Base-by-base conservation (phyloP, 805 yeast genomes). In the Hanseniaspora singularis region DNA sequence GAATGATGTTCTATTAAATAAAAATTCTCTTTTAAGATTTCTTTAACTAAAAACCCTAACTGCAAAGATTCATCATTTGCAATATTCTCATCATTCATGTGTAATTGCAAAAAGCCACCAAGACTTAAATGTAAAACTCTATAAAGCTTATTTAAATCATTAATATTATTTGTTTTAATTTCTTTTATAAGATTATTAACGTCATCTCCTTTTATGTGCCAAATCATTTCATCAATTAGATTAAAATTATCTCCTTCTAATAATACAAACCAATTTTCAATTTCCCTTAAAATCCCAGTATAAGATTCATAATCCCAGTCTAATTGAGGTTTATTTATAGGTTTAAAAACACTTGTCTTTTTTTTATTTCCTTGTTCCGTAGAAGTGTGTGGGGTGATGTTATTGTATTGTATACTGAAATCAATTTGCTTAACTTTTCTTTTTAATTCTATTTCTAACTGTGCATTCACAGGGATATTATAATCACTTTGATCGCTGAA, bases 201-300 rank as follows among this genome's bases (percentile, higher is more conserved):
- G 9, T 32, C 16, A 10, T 31, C 26, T 2, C 36, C 43, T 16
- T 26, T 42, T 4, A 42, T 22, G 16, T 24, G 15, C 40, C 40
- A 42, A 3, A 36, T 42, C 27, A 44, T 22, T 7, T 45, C 43
- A 32, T 32, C 40, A 16, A 45, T 16, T 20, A 45, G 19, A 15
- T 32, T 33, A 11, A 7, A 11, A 32, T 19, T 34, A 6, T 16
- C 16, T 1, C 43, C 43, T 19, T 38, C 30, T 16, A 34, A 3
- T 16, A 45, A 33, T 3, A 64, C 54, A 51, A 71, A 73, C 77
- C 77, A 73, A 31, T 70, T 68, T 9, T 66, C 64, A 14, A 73
- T 41, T 51, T 77, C 81, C 1, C 58, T 57, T 12, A 51, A 50
- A 15, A 73, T 56, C 1, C 56, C 49, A 11, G 64, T 61, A 1